A percentile compares a stretch with the other conserved stretches of the same genome.
Evolutionary conservation across 805 yeast species (phyloP).

Genomic region (Lipomyces starkeyi): DNA sequence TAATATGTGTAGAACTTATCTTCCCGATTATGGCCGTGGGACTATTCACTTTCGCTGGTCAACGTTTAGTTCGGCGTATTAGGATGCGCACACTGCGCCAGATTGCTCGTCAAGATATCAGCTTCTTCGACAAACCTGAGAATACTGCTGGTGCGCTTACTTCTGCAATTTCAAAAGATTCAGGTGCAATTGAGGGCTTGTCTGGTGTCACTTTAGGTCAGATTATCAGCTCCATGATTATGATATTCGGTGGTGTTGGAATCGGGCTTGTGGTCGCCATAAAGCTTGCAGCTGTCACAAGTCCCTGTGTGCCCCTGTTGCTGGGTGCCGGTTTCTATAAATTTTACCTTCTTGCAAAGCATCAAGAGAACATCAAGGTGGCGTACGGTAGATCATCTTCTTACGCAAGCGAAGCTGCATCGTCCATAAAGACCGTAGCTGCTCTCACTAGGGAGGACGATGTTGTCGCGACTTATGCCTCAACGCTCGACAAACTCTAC

Average conservation of each 20-base stretch:
- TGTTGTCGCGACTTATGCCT: too few relatives aligned
- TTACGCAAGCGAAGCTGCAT: conserved; percentile 22
- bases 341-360: conserved; percentile 45
- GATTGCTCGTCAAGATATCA: conserved; percentile 36
- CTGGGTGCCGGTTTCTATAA: conserved; percentile 52
- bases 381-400: conserved; percentile 43
- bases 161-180: conserved; percentile 42
- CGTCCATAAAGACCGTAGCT: too few relatives aligned
- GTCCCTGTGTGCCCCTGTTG: conserved; percentile 47
- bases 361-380: conserved; percentile 48
- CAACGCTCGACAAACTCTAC: too few relatives aligned
- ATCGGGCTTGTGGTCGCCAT: conserved; percentile 50
- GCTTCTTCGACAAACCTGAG: conserved; percentile 33
- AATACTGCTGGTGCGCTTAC: conserved; percentile 43
- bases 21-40: conserved; percentile 37
- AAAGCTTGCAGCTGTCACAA: conserved; percentile 51
- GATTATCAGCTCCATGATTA: conserved; percentile 44
- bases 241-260: conserved; percentile 50
- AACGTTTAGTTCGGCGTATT: conserved; percentile 42
- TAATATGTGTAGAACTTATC: conserved; percentile 39
- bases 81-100: conserved; percentile 40
- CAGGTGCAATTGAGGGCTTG: conserved; percentile 43
- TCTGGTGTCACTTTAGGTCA: conserved; percentile 44
- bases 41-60: conserved; percentile 35
- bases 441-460: too few relatives aligned